phyloP scores from a whole-genome alignment of 129 eudicot species.

The Centrapalus pauciflorus region DNA sequence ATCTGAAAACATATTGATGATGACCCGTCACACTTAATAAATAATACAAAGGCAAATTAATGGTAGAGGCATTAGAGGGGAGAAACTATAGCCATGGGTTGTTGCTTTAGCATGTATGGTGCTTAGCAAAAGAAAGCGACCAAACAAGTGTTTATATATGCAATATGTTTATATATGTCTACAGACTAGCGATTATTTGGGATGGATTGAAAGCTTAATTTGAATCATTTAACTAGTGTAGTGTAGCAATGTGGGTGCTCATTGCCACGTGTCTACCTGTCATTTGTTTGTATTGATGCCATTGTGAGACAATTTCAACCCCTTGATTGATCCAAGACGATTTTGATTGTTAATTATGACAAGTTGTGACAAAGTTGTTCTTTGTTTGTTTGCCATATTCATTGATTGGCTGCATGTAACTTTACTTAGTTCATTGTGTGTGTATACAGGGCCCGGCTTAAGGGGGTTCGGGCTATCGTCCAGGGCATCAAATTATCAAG shows the following conservation, averaged over 20 bases:
- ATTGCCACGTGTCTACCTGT: neutral
- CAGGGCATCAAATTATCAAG: no score
- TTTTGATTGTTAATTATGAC: no score
- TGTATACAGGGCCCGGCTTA: no score
- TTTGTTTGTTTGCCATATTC: no score
- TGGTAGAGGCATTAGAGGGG: neutral
- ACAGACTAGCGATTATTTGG: neutral
- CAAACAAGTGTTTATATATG: conserved; percentile 5
- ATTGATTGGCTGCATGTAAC: no score
- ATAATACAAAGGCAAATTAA: neutral
- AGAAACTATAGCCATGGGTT: conserved; percentile 10
- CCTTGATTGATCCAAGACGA: conserved; percentile 17
- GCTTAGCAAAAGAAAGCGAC: conserved; percentile 20
- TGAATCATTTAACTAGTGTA: conserved; percentile 10
- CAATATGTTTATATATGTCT: neutral
- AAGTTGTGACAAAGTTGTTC: neutral
- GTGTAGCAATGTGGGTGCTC: neutral
- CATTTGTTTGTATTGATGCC: conserved; percentile 3
- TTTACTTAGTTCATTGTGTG: no score
- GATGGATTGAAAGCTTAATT: neutral
- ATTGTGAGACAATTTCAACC: conserved; percentile 9
- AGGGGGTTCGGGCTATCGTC: no score
- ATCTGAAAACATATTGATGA: no score
- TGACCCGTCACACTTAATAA: no score
- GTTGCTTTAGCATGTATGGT: conserved; percentile 18